Evolutionary conservation across 108 stramenopile genomes (phyloP).

Genomic region (Nitzschia palea): DNA sequence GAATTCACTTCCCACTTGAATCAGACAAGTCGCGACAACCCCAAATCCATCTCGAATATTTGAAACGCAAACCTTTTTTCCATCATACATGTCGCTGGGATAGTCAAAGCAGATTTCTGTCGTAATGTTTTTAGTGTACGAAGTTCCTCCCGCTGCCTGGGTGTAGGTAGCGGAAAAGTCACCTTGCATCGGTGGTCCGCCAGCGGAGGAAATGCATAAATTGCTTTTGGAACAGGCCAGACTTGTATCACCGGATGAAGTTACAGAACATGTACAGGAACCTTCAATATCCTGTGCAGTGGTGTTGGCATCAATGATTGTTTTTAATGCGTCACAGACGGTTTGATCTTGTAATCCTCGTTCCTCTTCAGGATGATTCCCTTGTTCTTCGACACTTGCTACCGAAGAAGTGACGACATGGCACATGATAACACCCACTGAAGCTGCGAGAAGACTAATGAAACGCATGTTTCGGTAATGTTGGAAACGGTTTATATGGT

Average conservation of each 20-base stretch:
- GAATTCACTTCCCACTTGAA: conserved; percentile 3
- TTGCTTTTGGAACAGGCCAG: not conserved
- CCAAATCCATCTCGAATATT: conserved; percentile 1
- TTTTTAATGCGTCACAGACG: not conserved
- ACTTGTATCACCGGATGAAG: not conserved
- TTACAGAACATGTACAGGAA: conserved; percentile 5
- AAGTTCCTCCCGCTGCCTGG: not conserved
- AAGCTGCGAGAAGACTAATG: too few species aligned
- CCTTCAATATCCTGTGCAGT: conserved; percentile 5
- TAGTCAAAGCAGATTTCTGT: not conserved
- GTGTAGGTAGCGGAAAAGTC: conserved; percentile 6
- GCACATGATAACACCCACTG: too few species aligned
- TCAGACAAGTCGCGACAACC: conserved; percentile 3
- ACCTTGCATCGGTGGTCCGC: not conserved
- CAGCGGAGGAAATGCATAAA: conserved; percentile 1
- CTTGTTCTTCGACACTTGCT: too few species aligned
- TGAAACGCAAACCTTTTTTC: conserved; percentile 7
- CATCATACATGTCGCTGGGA: conserved; percentile 1
- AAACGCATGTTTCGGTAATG: too few species aligned
- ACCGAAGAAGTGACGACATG: too few species aligned
- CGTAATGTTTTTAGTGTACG: not conserved
- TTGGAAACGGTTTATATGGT: too few species aligned
- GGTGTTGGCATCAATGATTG: not conserved
- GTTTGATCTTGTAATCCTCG: not conserved
- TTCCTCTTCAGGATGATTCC: too few species aligned